Evolutionary conservation across 139 green algal genomes (phyloP).

Genomic region (Axilococcus clingmanii): DNA sequence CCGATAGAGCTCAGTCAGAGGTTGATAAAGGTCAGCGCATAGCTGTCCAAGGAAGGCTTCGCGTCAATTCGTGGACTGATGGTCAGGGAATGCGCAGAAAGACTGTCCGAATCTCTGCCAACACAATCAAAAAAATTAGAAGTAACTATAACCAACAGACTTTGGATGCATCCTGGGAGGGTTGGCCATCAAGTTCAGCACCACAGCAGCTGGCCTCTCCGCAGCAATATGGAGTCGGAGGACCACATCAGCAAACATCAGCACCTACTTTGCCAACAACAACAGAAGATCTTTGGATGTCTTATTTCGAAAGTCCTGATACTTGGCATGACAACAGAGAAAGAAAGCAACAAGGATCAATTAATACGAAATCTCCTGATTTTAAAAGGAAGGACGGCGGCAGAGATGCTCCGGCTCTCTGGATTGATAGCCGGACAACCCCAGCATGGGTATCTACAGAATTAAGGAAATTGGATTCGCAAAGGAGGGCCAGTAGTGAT

Average conservation of each 20-base stretch:
- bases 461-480: slow-evolving; percentile 14
- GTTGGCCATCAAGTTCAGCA: too few species aligned
- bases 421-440: slow-evolving; percentile 11
- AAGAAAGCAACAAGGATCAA: slow-evolving; percentile 2
- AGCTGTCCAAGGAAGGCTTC: slow-evolving; percentile 14
- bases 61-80: slow-evolving; percentile 19
- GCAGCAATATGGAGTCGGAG: neutral
- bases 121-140: slow-evolving; percentile 47
- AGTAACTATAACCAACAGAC: neutral
- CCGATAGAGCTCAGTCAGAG: slow-evolving; percentile 5
- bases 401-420: slow-evolving; percentile 17
- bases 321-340: slow-evolving; percentile 12
- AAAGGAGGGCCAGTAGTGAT: neutral
- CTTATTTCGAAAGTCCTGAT: slow-evolving; percentile 6
- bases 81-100: neutral
- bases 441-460: slow-evolving; percentile 17
- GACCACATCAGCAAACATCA: neutral
- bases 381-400: slow-evolving; percentile 15
- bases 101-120: slow-evolving; percentile 32
- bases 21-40: slow-evolving; percentile 22
- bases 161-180: too few species aligned
- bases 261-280: neutral
- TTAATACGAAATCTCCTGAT: slow-evolving; percentile 15
- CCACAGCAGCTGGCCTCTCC: too few species aligned
- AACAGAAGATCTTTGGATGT: slow-evolving; percentile 17